Evolutionary conservation across 257 asterid genomes (phyloP).

Genomic region (Solanum medicagineum): DNA sequence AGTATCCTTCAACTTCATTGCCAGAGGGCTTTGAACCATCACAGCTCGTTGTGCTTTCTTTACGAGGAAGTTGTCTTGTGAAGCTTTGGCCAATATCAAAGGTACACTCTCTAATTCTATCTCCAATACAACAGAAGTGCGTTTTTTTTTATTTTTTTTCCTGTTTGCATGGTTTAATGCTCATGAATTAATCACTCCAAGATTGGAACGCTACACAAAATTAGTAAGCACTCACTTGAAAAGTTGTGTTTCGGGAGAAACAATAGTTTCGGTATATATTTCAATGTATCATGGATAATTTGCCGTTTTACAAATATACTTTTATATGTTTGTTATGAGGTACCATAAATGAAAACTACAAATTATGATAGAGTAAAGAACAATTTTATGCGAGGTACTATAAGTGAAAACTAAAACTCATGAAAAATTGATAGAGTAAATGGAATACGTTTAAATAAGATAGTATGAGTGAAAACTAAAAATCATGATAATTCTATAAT

Average conservation of each 20-base stretch:
- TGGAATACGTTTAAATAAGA: too few relatives aligned
- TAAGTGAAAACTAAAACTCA: too few relatives aligned
- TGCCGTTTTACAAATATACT: too few relatives aligned
- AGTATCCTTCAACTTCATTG: neutral
- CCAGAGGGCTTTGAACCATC: neutral
- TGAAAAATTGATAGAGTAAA: too few relatives aligned
- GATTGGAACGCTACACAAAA: neutral
- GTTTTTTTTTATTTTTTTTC: too few relatives aligned
- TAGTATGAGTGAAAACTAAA: neutral
- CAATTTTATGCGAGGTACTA: too few relatives aligned
- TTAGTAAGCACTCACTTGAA: neutral
- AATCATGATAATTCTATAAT: neutral
- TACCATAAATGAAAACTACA: too few relatives aligned
- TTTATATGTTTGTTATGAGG: too few relatives aligned
- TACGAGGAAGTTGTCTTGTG: rapidly evolving
- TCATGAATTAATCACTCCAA: neutral
- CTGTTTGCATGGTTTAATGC: neutral
- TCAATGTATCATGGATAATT: too few relatives aligned
- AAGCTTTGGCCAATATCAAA: neutral
- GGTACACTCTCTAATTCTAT: neutral
- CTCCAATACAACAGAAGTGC: neutral
- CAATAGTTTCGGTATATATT: too few relatives aligned
- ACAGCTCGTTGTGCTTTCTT: neutral
- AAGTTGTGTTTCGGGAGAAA: neutral
- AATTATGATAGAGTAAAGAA: too few relatives aligned